Conservation (phyloP, 2,329 filamentous ascomycete species). For the Eurotiales sp. region DNA sequence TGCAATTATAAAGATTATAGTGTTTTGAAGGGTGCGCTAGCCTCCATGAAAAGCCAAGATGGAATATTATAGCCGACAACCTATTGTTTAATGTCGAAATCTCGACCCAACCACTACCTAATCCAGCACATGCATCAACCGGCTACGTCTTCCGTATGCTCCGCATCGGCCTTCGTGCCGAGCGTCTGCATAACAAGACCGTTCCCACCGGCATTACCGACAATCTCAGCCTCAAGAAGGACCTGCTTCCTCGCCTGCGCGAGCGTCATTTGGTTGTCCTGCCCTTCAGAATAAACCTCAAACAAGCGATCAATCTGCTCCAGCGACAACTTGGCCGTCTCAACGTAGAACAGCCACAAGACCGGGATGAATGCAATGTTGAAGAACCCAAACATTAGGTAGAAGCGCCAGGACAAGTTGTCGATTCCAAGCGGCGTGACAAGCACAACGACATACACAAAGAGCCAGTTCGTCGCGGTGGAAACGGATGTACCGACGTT, state of each 20-base stretch:
- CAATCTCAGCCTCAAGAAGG: background rate
- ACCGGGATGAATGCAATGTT: slow-evolving; percentile 25
- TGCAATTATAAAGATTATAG: no score
- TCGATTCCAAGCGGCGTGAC: slow-evolving; percentile 8
- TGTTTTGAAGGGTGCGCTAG: no score
- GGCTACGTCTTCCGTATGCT: background rate
- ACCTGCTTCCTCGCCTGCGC: slow-evolving; percentile 1
- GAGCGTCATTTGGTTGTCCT: background rate
- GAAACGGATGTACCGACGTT: slow-evolving; percentile 14
- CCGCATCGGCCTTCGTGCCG: background rate
- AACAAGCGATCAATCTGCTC: slow-evolving; percentile 39
- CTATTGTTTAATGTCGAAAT: no score
- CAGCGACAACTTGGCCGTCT: slow-evolving; percentile 32
- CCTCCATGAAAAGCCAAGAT: no score
- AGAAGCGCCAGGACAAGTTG: slow-evolving; percentile 12
- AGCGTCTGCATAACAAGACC: background rate
- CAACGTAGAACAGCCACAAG: slow-evolving; percentile 26
- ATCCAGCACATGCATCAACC: no score
- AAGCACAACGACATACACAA: slow-evolving; percentile 6
- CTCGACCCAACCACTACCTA: no score
- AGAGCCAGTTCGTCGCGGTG: slow-evolving; percentile 9
- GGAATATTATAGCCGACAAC: no score
- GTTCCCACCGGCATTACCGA: background rate
- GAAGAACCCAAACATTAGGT: slow-evolving; percentile 39
- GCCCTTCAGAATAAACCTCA: slow-evolving; percentile 18